A percentile compares a stretch with the other conserved stretches of the same genome.
These are phyloP conservation scores for Edaphochlamys debaryana DNA, from an alignment of 139 green algal species.

Conservation along the genomic window DNA sequence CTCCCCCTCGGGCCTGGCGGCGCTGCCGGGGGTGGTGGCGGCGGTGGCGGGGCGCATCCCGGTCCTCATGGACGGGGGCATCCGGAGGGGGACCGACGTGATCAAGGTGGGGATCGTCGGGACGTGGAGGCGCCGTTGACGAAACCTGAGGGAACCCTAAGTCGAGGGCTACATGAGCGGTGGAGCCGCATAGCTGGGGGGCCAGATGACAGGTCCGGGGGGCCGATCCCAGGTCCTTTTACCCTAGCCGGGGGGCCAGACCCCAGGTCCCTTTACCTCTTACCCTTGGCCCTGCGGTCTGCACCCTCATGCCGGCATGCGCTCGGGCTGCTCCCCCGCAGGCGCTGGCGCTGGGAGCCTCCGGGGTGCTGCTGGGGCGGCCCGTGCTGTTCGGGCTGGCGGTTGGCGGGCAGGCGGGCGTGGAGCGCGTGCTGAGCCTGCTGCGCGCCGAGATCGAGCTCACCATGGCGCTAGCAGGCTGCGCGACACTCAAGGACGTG, in stretches of 20 bases:
- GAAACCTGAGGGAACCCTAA: too few species aligned
- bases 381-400: slow-evolving; percentile 93
- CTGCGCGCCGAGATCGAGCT: slow-evolving; percentile 72
- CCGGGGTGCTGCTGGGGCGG: slow-evolving; percentile 88
- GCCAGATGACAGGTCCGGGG: too few species aligned
- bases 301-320: too few species aligned
- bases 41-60: slow-evolving; percentile 77
- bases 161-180: too few species aligned
- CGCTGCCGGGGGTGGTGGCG: slow-evolving; percentile 75
- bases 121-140: neutral
- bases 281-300: too few species aligned
- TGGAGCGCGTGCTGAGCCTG: slow-evolving; percentile 62
- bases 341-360: slow-evolving; percentile 89
- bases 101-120: slow-evolving; percentile 75
- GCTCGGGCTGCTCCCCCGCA: too few species aligned
- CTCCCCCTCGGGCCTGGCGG: slow-evolving; percentile 76
- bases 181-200: too few species aligned
- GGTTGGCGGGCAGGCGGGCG: slow-evolving; percentile 78
- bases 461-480: slow-evolving; percentile 75
- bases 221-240: too few species aligned
- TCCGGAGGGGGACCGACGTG: slow-evolving; percentile 91
- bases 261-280: too few species aligned
- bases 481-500: slow-evolving; percentile 57
- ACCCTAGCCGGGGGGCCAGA: too few species aligned
- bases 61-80: slow-evolving; percentile 88